phyloP scores from a whole-genome alignment of 257 asterid genomes.

The Lycium barbarum region DNA sequence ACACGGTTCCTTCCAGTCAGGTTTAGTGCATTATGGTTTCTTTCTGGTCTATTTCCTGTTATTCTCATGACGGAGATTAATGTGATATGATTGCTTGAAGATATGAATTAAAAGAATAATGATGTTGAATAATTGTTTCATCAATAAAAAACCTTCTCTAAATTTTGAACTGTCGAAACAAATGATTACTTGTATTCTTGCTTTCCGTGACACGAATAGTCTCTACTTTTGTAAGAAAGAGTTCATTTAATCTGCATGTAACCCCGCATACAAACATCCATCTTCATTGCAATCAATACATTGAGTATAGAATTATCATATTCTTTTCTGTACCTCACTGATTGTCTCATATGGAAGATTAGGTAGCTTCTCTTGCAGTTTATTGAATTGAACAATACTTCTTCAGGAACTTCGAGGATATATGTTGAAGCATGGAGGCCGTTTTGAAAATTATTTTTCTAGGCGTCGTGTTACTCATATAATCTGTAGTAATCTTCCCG shows the following conservation, averaged over 20 bases:
- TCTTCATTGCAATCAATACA: neutral
- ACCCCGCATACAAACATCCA: neutral
- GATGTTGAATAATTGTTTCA: neutral
- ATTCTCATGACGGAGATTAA: neutral
- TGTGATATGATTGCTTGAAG: neutral
- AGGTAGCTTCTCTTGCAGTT: conserved; percentile 24
- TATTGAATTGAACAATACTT: conserved; percentile 14
- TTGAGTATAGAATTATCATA: neutral
- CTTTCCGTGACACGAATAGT: neutral
- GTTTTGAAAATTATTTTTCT: conserved; percentile 87
- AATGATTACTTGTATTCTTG: neutral
- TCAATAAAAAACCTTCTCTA: conserved; percentile 4
- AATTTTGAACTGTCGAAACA: neutral
- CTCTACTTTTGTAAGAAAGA: neutral
- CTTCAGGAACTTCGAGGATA: conserved; percentile 85
- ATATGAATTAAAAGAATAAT: neutral
- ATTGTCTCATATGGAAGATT: conserved; percentile 16
- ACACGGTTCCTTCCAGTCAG: conserved; percentile 96
- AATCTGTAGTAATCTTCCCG: conserved; percentile 94
- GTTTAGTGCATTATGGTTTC: conserved; percentile 42
- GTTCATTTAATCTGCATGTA: conserved; percentile 1
- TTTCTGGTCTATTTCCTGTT: neutral
- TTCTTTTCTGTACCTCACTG: neutral
- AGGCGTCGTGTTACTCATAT: conserved; percentile 86
- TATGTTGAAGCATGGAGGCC: conserved; percentile 92